A percentile compares a stretch with the other conserved stretches of the same genome.
phyloP scores from a whole-genome alignment of 805 yeast species.

The Myxozyma melibiosi region DNA sequence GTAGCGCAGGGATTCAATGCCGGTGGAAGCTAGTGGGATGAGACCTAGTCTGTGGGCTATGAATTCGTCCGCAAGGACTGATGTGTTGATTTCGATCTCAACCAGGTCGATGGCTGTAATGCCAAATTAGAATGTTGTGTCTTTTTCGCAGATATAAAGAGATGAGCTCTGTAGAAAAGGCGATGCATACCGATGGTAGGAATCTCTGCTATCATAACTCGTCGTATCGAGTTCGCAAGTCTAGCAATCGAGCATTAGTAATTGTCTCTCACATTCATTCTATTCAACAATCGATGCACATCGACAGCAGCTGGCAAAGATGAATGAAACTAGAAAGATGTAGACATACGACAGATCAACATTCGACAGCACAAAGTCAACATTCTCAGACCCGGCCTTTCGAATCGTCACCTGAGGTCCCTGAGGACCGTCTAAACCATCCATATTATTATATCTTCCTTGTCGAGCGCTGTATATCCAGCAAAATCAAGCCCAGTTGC shows the following conservation, averaged over 20 bases:
- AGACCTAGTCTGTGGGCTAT: constrained; percentile 92
- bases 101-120: constrained; percentile 83
- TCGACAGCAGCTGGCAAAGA: not conserved
- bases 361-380: constrained; percentile 83
- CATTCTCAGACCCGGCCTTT: constrained; percentile 80
- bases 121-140: not conserved
- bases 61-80: constrained; percentile 96
- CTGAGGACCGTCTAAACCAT: constrained; percentile 5
- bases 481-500: not conserved
- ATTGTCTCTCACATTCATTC: not conserved
- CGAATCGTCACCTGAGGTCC: constrained; percentile 89
- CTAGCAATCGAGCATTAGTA: constrained; percentile 17
- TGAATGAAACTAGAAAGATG: not conserved
- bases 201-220: constrained; percentile 93
- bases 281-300: not conserved
- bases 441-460: not conserved
- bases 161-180: not conserved
- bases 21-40: constrained; percentile 82
- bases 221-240: constrained; percentile 86
- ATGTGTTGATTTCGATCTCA: constrained; percentile 88
- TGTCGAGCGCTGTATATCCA: not conserved
- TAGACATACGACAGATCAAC: constrained; percentile 68
- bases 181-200: constrained; percentile 66
- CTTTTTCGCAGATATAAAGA: not conserved
- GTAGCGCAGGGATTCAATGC: constrained; percentile 61